Percentiles rank a stretch among this genome's conserved stretches.
Evolutionary conservation across 129 eudicot genomes (phyloP).

Genomic region (Escallonia rubra): DNA sequence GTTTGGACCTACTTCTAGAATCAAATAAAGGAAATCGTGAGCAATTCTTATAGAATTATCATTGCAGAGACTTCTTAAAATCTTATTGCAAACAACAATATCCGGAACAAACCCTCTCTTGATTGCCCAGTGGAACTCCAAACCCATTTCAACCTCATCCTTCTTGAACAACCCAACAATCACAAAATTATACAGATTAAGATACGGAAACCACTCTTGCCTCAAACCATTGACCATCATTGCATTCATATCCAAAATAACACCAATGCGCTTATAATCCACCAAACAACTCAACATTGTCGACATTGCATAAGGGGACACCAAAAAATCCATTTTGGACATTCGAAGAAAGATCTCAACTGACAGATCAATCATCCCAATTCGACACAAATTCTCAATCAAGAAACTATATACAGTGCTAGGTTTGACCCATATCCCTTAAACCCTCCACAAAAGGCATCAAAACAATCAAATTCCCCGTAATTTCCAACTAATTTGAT

Average conservation of each 20-base stretch:
- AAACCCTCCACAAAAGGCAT: conserved; percentile 33
- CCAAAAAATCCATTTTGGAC: conserved; percentile 20
- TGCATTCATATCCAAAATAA: conserved; percentile 23
- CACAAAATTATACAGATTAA: conserved; percentile 46
- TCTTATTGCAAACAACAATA: conserved; percentile 59
- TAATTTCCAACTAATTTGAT: conserved; percentile 39
- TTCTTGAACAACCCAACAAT: conserved; percentile 47
- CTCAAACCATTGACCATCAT: conserved; percentile 13
- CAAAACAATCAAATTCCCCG: conserved; percentile 48
- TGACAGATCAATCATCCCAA: conserved; percentile 41
- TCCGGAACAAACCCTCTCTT: conserved; percentile 28
- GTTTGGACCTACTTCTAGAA: conserved; percentile 53
- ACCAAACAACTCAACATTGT: conserved; percentile 43
- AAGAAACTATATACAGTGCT: conserved; percentile 52
- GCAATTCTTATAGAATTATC: conserved; percentile 29
- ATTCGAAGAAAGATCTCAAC: conserved; percentile 37
- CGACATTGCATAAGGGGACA: conserved; percentile 48
- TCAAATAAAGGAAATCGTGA: conserved; percentile 29
- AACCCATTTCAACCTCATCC: conserved; percentile 33
- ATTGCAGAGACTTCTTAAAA: conserved; percentile 41
- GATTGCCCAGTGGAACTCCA: conserved; percentile 37
- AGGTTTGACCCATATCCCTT: conserved; percentile 33
- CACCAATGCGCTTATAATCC: conserved; percentile 26
- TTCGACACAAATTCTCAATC: conserved; percentile 50
- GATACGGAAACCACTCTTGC: conserved; percentile 12